Evolutionary conservation across 306 rosid genomes (phyloP).

Genomic region (Sphenostylis stenocarpa): DNA sequence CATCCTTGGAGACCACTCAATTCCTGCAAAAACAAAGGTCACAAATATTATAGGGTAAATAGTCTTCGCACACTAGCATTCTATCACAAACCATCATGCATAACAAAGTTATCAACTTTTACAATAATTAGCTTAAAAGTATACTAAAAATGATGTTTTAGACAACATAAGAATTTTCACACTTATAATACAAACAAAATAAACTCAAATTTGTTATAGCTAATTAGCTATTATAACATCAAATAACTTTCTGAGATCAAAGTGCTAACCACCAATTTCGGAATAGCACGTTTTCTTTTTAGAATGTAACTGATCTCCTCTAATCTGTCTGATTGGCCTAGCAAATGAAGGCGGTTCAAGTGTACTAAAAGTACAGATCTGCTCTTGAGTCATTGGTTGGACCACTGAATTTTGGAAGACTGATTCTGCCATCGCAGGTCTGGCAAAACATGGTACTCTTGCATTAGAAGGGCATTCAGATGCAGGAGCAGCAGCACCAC

Average conservation of each 20-base stretch:
- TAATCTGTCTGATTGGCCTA: conserved; percentile 39
- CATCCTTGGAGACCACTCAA: conserved; percentile 77
- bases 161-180: background rate
- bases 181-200: background rate
- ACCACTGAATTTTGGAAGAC: conserved; percentile 30
- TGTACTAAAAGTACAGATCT: conserved; percentile 31
- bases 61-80: too few relatives aligned
- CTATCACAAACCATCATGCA: too few relatives aligned
- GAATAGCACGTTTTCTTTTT: conserved; percentile 34
- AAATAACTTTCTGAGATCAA: conserved; percentile 5
- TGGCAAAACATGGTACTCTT: conserved; percentile 64
- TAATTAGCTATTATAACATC: background rate
- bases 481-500: conserved; percentile 33
- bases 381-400: conserved; percentile 37
- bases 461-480: conserved; percentile 37
- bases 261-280: conserved; percentile 44
- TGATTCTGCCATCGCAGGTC: conserved; percentile 38
- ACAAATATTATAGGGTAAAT: too few relatives aligned
- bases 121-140: too few relatives aligned
- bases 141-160: too few relatives aligned
- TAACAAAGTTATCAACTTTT: too few relatives aligned
- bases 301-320: conserved; percentile 32
- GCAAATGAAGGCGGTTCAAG: conserved; percentile 62
- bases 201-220: background rate
- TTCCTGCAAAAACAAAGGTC: conserved; percentile 34